Conservation (phyloP, 2,329 filamentous ascomycete species). For the Sporothrix euskadiensis region DNA sequence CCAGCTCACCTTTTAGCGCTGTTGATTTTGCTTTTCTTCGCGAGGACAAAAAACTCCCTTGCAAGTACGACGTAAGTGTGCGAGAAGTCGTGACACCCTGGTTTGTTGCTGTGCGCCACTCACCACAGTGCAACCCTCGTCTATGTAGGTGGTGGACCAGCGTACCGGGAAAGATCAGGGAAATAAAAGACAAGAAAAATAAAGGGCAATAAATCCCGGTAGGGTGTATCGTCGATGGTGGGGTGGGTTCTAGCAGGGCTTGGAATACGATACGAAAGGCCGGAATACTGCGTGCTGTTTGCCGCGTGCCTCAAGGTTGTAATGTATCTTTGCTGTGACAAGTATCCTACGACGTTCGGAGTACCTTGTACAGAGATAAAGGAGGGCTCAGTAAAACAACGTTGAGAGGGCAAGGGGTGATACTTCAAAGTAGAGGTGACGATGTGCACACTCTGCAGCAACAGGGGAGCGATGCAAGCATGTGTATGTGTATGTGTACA, state of each 20-base stretch:
- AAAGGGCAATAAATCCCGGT: not conserved
- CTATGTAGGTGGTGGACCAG: not conserved
- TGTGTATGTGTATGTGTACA: not conserved
- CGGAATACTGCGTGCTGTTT: not conserved
- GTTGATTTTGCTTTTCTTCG: not conserved
- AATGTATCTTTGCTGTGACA: not conserved
- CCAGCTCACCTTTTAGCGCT: not conserved
- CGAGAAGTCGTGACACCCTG: not conserved
- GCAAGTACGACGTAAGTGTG: not conserved
- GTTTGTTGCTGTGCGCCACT: not conserved
- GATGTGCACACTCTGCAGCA: not conserved
- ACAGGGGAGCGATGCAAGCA: not conserved
- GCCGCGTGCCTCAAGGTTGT: not conserved
- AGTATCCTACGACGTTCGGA: too few relatives aligned
- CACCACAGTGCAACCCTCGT: conserved; percentile 9
- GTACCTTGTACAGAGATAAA: too few relatives aligned
- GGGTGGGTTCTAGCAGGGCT: not conserved
- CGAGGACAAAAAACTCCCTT: not conserved
- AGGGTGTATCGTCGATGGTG: not conserved
- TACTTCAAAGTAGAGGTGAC: not conserved
- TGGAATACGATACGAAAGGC: not conserved
- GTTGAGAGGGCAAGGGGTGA: not conserved
- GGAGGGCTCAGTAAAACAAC: not conserved
- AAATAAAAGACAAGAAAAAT: conserved; percentile 1
- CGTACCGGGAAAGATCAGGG: conserved; percentile 6